Conservation (phyloP, 1,284 basidiomycete genomes). For the Apiotrichum gracile region DNA sequence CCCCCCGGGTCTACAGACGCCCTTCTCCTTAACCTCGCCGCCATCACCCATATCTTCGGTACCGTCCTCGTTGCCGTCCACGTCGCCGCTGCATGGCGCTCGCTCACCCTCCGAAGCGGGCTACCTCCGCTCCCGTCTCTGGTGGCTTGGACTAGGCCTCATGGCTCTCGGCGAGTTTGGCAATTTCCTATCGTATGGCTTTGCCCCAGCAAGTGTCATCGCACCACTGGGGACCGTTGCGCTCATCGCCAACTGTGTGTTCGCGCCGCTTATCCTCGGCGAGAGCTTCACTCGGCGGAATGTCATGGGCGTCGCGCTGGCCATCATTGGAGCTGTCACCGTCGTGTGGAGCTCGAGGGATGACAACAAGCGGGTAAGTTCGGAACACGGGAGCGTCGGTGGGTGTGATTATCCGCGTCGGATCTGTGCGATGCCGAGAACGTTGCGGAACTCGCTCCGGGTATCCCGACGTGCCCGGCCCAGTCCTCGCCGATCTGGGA, state of each 20-base stretch:
- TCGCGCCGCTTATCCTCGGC: constrained; percentile 75
- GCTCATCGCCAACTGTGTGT: constrained; percentile 87
- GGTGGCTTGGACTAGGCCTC: constrained; percentile 84
- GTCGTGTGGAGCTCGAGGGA: constrained; percentile 78
- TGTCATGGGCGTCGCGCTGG: constrained; percentile 76
- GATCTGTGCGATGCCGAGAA: too few relatives aligned
- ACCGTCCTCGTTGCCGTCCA: constrained; percentile 1
- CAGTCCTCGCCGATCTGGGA: too few relatives aligned
- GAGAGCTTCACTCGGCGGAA: constrained; percentile 57
- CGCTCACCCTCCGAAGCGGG: constrained; percentile 44
- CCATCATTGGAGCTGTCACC: constrained; percentile 77
- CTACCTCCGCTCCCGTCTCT: constrained; percentile 77
- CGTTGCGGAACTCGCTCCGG: too few relatives aligned
- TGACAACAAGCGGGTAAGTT: constrained; percentile 57
- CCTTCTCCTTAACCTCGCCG: too few relatives aligned
- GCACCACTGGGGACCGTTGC: constrained; percentile 89
- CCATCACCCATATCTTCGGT: not conserved
- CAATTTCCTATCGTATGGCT: constrained; percentile 85
- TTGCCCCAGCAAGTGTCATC: constrained; percentile 87
- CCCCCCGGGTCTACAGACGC: too few relatives aligned
- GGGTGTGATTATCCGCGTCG: too few relatives aligned
- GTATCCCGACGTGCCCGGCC: too few relatives aligned
- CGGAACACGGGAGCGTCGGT: not conserved
- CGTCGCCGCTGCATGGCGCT: not conserved
- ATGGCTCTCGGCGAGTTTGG: constrained; percentile 89